Percentiles rank a stretch among this genome's conserved stretches.
Conservation (phyloP, 495 filamentous ascomycete species). For the Penicillium malachiteum region DNA sequence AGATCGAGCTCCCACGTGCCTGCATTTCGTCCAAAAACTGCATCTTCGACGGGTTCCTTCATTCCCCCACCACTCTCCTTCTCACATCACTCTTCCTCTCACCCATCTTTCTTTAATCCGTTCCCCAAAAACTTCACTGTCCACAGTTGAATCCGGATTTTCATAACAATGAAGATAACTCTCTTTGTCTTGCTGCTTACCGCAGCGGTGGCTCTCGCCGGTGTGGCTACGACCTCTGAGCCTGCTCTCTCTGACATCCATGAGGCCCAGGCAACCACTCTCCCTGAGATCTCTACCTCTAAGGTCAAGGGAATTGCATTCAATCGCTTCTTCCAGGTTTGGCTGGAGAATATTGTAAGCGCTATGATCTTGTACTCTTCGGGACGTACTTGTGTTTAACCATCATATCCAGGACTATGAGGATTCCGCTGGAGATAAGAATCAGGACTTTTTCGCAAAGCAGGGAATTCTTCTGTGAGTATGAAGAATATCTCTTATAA, state of each 20-base stretch:
- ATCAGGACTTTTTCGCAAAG: slow-evolving; percentile 55
- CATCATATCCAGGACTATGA: slow-evolving; percentile 48
- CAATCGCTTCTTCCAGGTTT: slow-evolving; percentile 66
- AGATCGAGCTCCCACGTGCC: background rate
- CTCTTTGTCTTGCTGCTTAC: slow-evolving; percentile 11
- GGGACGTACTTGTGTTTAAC: background rate
- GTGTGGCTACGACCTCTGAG: slow-evolving; percentile 25
- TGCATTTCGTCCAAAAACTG: too few relatives aligned
- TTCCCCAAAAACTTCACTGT: background rate
- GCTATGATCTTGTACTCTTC: background rate
- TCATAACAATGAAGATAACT: background rate
- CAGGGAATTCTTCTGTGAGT: slow-evolving; percentile 56
- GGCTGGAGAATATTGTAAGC: slow-evolving; percentile 69
- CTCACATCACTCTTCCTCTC: background rate
- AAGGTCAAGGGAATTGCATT: slow-evolving; percentile 63
- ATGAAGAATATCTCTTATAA: too few relatives aligned
- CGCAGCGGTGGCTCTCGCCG: slow-evolving; percentile 23
- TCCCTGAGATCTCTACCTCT: slow-evolving; percentile 49
- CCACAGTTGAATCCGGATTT: background rate
- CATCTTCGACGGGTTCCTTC: background rate
- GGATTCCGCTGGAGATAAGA: slow-evolving; percentile 47
- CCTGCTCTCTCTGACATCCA: slow-evolving; percentile 30
- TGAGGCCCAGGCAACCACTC: slow-evolving; percentile 27
- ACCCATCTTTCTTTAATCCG: background rate
- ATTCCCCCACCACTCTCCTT: background rate